These are phyloP conservation scores for Heterobasidion irregulare DNA, from an alignment of 1,284 basidiomycete genomes.

Conservation along the genomic window DNA sequence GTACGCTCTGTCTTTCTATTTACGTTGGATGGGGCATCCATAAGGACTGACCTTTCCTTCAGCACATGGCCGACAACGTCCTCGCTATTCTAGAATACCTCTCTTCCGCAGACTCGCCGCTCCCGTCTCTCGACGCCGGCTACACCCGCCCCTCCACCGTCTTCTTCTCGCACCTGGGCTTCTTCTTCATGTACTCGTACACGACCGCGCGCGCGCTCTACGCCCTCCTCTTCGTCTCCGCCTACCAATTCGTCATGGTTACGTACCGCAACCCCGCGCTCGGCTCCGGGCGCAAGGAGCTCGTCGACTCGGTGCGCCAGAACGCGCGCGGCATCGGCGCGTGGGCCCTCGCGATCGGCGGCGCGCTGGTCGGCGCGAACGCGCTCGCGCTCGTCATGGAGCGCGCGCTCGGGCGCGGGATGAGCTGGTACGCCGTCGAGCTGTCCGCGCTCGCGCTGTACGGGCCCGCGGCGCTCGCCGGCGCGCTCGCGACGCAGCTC, in stretches of 20 bases:
- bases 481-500: conserved; percentile 47
- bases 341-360: conserved; percentile 40
- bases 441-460: conserved; percentile 71
- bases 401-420: conserved; percentile 50
- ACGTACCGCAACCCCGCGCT: conserved; percentile 22
- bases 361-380: conserved; percentile 62
- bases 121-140: conserved; percentile 50
- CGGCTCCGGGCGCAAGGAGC: conserved; percentile 25
- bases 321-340: conserved; percentile 35
- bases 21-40: not conserved
- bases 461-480: conserved; percentile 64
- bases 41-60: conserved; percentile 3
- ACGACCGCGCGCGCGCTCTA: conserved; percentile 68
- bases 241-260: conserved; percentile 35
- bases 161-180: conserved; percentile 70
- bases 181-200: conserved; percentile 71
- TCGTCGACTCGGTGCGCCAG: not conserved
- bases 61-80: conserved; percentile 92
- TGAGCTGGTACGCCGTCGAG: conserved; percentile 80
- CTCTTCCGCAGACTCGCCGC: conserved; percentile 57
- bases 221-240: conserved; percentile 36
- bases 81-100: conserved; percentile 79
- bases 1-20: conserved; percentile 18
- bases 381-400: conserved; percentile 68
- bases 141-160: conserved; percentile 58